Evolutionary conservation across 371 early-diverging fungal species (phyloP).

Genomic region (Mortierella sp.): DNA sequence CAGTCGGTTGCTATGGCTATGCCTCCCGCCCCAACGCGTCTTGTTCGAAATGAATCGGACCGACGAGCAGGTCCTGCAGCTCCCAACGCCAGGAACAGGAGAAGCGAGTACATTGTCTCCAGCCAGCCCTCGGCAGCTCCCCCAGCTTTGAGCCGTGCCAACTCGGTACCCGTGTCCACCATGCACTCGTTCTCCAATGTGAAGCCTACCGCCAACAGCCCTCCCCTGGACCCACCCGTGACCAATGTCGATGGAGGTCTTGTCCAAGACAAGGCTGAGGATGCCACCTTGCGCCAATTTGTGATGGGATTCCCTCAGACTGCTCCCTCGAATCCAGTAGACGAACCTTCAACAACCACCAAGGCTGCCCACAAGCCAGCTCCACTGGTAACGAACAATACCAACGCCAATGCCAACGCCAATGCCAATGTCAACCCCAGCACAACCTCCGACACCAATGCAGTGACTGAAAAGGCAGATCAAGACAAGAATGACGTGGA

Average conservation of each 20-base stretch:
- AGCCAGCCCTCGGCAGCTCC: constrained; percentile 11
- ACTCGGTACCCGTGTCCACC: constrained; percentile 36
- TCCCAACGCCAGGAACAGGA: constrained; percentile 27
- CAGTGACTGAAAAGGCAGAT: constrained; percentile 7
- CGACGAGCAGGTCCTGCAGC: constrained; percentile 23
- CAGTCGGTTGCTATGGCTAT: constrained; percentile 30
- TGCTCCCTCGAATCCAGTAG: neutral
- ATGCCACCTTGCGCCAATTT: constrained; percentile 38
- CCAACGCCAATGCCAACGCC: constrained; percentile 1
- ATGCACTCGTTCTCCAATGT: constrained; percentile 19
- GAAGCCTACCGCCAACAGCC: constrained; percentile 13
- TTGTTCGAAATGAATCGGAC: constrained; percentile 30
- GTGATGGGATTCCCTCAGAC: neutral
- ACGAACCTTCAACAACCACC: constrained; percentile 8
- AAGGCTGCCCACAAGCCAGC: constrained; percentile 13
- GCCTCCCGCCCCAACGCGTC: constrained; percentile 28
- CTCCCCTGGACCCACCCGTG: constrained; percentile 17
- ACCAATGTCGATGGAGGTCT: neutral
- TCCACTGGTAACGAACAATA: neutral
- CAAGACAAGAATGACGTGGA: neutral
- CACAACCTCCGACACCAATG: too few species aligned
- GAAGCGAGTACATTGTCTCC: constrained; percentile 45
- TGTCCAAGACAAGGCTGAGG: constrained; percentile 28
- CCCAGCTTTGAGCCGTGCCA: constrained; percentile 35
- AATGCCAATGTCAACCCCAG: too few species aligned